These are phyloP conservation scores for Phytophthora tentaculata DNA, from an alignment of 352 stramenopile species.

Conservation along the genomic window DNA sequence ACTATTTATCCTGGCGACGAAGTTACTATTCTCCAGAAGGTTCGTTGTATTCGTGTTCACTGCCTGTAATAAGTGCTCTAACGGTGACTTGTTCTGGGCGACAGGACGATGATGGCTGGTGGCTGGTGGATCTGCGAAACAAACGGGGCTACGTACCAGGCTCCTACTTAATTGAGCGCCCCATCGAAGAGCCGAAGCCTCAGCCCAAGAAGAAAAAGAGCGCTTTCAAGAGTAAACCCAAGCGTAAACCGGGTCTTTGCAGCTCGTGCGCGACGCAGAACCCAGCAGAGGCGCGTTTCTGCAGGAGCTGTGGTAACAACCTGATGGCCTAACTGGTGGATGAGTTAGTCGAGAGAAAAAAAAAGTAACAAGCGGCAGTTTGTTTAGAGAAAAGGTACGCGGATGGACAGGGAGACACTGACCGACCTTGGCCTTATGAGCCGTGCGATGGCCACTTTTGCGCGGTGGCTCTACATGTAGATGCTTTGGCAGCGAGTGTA, in stretches of 20 bases:
- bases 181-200: conserved; percentile 47
- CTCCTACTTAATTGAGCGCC: conserved; percentile 84
- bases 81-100: background rate
- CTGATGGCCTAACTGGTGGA: conserved; percentile 53
- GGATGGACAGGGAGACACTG: conserved; percentile 20
- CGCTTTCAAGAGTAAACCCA: conserved; percentile 37
- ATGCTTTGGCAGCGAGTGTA: conserved; percentile 25
- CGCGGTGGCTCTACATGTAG: no score
- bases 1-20: conserved; percentile 84
- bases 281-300: conserved; percentile 77
- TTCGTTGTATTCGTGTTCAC: no score
- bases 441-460: conserved; percentile 27
- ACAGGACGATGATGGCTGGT: conserved; percentile 86
- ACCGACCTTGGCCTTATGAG: conserved; percentile 30
- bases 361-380: conserved; percentile 32
- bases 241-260: conserved; percentile 61
- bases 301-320: conserved; percentile 80
- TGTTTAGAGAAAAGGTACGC: conserved; percentile 39
- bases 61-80: conserved; percentile 8
- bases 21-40: conserved; percentile 82
- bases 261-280: conserved; percentile 78
- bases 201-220: conserved; percentile 42
- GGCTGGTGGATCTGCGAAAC: conserved; percentile 72
- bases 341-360: conserved; percentile 21
- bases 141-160: conserved; percentile 82